Base-by-base conservation (phyloP, 2,329 filamentous ascomycete genomes). In the Didymella lethalis region DNA sequence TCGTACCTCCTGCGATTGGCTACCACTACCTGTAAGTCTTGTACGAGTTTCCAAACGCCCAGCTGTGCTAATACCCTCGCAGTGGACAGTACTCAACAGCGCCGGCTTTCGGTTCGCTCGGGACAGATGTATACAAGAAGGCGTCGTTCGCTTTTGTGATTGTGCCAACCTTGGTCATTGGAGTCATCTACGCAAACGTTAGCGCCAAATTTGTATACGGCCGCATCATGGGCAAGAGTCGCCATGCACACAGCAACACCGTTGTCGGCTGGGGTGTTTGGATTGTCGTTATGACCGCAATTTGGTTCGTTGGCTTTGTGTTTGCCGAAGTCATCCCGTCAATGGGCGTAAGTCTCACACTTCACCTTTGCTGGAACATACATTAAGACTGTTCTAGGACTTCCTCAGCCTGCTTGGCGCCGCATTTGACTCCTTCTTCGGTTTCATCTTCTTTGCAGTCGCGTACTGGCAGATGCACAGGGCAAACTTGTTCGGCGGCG, bases 71-170 rank as follows among this genome's bases (percentile, higher is more conserved):
- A 32, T 16, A 5, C 31, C 31, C 3, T 32, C 31, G 12, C 31
- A 32, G 31, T 0, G 93, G 93, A 46, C 89, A 96, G 72, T 97
- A 97, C 81, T 90, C 92, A 78, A 93, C 89, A 0, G 83, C 91
- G 0, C 93, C 93, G 0, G 93, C 93, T 0, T 97, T 97, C 67
- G 93, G 92, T 10, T 93, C 91, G 1, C 81, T 97, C 26, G 84
- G 90, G 43, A 85, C 90, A 34, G 81, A 84, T 11, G 64, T 89
- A 2, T 94, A 89, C 80, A 92, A 94, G 80, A 96, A 96, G 80
- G 84, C 94, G 1, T 86, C 90, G 0, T 97, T 96, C 78, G 92
- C 90, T 14, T 96, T 97, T 80, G 97, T 97, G 91, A 90, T 97
- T 41, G 93, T 93, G 0, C 97, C 93, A 0, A 84, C 97, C 61